phyloP scores from a whole-genome alignment of 83 land plant genomes.

The Picea abies region DNA sequence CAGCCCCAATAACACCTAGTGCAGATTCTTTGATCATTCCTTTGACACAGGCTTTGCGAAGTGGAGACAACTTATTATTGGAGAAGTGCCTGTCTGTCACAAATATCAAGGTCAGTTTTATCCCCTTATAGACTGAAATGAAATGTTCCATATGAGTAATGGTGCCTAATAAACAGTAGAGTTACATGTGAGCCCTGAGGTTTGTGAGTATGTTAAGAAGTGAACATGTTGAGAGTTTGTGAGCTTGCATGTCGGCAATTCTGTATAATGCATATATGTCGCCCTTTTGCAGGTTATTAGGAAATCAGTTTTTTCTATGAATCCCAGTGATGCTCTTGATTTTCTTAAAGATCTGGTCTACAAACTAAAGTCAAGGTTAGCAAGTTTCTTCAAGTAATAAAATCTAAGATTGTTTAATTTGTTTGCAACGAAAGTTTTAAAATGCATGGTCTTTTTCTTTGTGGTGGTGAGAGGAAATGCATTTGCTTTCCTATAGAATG shows the following conservation, averaged over 20 bases:
- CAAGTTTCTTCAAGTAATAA: neutral
- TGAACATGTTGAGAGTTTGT: too few species aligned
- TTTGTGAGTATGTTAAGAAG: neutral
- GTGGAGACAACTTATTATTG: neutral
- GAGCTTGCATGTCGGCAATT: neutral
- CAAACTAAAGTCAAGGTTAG: conserved; percentile 7
- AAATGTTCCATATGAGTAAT: too few species aligned
- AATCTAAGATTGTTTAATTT: neutral
- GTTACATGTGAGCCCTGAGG: too few species aligned
- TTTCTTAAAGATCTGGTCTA: neutral
- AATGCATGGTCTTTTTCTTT: too few species aligned
- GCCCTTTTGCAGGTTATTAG: neutral
- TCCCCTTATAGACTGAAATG: too few species aligned
- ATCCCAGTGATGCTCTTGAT: neutral
- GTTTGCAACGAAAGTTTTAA: too few species aligned
- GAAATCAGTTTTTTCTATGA: conserved; percentile 12
- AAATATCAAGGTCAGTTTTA: too few species aligned
- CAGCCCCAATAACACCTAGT: neutral
- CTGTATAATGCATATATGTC: neutral
- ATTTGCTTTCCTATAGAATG: too few species aligned
- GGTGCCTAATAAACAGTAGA: too few species aligned
- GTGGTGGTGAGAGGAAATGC: too few species aligned
- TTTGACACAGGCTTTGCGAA: conserved; percentile 5
- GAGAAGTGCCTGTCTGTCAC: too few species aligned
- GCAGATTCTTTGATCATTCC: conserved; percentile 11